These are phyloP conservation scores for Floccularia luteovirens DNA, from an alignment of 768 basidiomycete species.

Conservation along the genomic window DNA sequence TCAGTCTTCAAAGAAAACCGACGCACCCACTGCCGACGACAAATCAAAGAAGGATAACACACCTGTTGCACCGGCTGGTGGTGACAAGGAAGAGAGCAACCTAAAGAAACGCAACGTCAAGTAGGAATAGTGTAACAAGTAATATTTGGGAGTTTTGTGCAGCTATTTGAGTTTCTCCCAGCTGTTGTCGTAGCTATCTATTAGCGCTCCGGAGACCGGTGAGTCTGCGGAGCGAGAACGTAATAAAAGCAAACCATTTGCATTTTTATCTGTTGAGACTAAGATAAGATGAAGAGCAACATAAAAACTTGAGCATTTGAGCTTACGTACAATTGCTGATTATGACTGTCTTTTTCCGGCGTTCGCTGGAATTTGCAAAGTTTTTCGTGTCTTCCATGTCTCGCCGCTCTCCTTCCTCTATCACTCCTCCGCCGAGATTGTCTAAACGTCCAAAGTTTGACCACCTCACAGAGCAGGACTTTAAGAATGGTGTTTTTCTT, in stretches of 20 bases:
- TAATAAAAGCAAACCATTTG: no score
- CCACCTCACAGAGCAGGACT: slow-evolving; percentile 64
- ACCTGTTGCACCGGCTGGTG: slow-evolving; percentile 67
- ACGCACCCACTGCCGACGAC: slow-evolving; percentile 54
- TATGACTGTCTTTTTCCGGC: no score
- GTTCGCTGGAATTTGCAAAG: no score
- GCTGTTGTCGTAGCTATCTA: no score
- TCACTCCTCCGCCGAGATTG: slow-evolving; percentile 40
- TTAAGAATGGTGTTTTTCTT: slow-evolving; percentile 86
- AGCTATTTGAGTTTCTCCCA: no score
- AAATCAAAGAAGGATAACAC: slow-evolving; percentile 57
- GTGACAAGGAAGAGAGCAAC: slow-evolving; percentile 55
- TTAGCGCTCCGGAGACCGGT: no score
- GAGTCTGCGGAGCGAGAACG: no score
- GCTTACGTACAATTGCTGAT: no score
- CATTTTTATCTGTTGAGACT: no score
- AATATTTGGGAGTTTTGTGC: no score
- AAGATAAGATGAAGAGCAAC: no score
- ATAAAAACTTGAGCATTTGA: no score
- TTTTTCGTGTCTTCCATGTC: slow-evolving; percentile 44
- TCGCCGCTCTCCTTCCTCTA: slow-evolving; percentile 40
- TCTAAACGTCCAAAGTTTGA: slow-evolving; percentile 49
- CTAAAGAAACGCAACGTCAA: slow-evolving; percentile 65
- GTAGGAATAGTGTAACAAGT: slow-evolving; percentile 8
- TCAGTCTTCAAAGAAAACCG: slow-evolving; percentile 74